phyloP scores from a whole-genome alignment of 1,284 basidiomycete species.

The Microbotryum silenes-acaulis region DNA sequence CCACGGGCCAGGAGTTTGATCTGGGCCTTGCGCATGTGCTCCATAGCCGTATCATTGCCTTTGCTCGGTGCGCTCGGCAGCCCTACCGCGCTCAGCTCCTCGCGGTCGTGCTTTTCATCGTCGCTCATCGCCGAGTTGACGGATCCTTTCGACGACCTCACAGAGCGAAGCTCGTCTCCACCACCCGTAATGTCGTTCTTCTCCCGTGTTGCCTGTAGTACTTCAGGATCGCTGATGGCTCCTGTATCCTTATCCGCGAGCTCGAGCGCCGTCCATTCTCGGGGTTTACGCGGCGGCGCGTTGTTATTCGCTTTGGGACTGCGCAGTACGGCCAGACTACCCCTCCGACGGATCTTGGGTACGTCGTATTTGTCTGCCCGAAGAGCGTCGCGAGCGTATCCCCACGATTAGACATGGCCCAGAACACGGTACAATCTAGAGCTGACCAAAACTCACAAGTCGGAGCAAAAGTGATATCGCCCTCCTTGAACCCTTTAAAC shows the following conservation, averaged over 20 bases:
- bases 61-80: conserved; percentile 12
- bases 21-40: conserved; percentile 19
- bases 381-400: not conserved
- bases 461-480: conserved; percentile 61
- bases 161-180: conserved; percentile 15
- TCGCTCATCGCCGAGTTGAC: conserved; percentile 10
- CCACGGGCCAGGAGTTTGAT: conserved; percentile 20
- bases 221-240: conserved; percentile 10
- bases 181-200: not conserved
- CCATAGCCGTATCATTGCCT: conserved; percentile 11
- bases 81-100: conserved; percentile 5
- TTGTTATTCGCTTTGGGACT: not conserved
- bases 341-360: not conserved
- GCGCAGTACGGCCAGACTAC: conserved; percentile 3
- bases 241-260: not conserved
- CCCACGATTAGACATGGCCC: not conserved
- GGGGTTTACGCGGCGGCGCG: not conserved
- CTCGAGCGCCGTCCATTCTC: not conserved
- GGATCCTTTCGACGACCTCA: conserved; percentile 14
- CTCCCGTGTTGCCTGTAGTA: conserved; percentile 1
- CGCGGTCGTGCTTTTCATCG: conserved; percentile 10
- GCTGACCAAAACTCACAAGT: conserved; percentile 17
- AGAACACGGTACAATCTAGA: not conserved
- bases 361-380: conserved; percentile 24
- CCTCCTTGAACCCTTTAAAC: conserved; percentile 60